These are phyloP conservation scores for Naganishia sp. DNA, from an alignment of 1,284 basidiomycete genomes.

Conservation along the genomic window DNA sequence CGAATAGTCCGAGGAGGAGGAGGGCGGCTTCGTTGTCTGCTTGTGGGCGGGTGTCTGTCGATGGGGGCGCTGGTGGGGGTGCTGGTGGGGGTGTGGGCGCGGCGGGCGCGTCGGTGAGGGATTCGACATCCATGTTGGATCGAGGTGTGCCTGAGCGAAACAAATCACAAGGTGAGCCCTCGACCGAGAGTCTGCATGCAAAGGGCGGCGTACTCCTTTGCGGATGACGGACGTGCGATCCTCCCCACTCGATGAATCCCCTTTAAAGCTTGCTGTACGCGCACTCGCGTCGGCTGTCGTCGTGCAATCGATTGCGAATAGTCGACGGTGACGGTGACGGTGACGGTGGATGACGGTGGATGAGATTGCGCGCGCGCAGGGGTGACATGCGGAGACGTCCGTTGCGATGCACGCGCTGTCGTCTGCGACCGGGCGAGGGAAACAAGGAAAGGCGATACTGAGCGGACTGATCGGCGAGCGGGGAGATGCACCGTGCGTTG, in stretches of 20 bases:
- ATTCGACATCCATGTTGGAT: conserved; percentile 8
- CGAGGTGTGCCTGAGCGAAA: neutral
- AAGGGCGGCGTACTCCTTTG: neutral
- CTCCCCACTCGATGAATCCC: neutral
- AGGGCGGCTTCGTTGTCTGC: conserved; percentile 34
- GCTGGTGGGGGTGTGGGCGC: neutral
- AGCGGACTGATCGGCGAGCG: too few relatives aligned
- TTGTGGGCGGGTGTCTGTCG: neutral
- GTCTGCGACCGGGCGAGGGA: neutral
- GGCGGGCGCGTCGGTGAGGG: conserved; percentile 11
- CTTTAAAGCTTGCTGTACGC: neutral
- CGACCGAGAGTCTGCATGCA: neutral
- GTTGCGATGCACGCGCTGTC: neutral
- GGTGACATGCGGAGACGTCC: neutral
- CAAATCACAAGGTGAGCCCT: neutral
- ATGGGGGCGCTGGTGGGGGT: too few relatives aligned
- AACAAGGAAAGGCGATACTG: too few relatives aligned
- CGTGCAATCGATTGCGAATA: too few relatives aligned
- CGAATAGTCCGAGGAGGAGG: conserved; percentile 29
- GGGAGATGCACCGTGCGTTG: too few relatives aligned
- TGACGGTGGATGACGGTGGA: too few relatives aligned
- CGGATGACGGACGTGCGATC: conserved; percentile 3
- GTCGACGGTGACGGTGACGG: too few relatives aligned
- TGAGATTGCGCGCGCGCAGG: neutral
- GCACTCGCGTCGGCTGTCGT: too few relatives aligned